Evolutionary conservation across 2,329 filamentous ascomycete species (phyloP), one percentile per base, ranked within the genome.

Genomic region (Chalara sp.): DNA sequence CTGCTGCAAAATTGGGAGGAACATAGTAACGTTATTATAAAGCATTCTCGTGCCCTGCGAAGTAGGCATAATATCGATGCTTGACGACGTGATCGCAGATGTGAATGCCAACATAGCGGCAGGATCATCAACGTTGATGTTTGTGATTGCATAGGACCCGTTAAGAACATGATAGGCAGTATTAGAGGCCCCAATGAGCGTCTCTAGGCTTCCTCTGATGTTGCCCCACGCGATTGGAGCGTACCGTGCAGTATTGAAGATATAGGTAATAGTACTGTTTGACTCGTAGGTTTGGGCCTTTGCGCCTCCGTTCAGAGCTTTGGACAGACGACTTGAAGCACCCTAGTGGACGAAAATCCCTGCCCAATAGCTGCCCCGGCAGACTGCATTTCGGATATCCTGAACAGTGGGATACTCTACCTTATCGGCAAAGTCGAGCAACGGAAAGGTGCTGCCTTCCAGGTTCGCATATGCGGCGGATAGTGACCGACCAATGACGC

Each of bases 1-100:
- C 45, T 64, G 53, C 30, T 65, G 62, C 0, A 72, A 58, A 3
- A 66, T 58, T 1, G 67, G 60, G 47, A 71, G 59, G 33, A 71
- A 65, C 11, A 72, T 68, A 46, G 65, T 64, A 13, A 71, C 56
- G 0, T 70, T 72, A 57, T 72, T 72, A 54, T 67, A 66, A 4
- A 70, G 57, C 7, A 64, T 56, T 10, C 64, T 61, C 0, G 61
- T 54, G 28, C 64, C 68, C 48, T 72, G 70, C 4, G 58, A 59
- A 5, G 67, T 69, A 0, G 67, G 63, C 44, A 55, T 54, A 21
- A 69, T 63, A 42, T 68, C 54, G 32, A 62, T 55, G 21, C 56
- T 49, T 1, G 59, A 60, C 2, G 63, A 55, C 11, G 58, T 50
- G 48, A 68, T 64, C 1, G 70, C 69, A 45, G 68, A 59, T n/a